Conservation (phyloP, 306 rosid genomes). For the Vachellia pachyceras region DNA sequence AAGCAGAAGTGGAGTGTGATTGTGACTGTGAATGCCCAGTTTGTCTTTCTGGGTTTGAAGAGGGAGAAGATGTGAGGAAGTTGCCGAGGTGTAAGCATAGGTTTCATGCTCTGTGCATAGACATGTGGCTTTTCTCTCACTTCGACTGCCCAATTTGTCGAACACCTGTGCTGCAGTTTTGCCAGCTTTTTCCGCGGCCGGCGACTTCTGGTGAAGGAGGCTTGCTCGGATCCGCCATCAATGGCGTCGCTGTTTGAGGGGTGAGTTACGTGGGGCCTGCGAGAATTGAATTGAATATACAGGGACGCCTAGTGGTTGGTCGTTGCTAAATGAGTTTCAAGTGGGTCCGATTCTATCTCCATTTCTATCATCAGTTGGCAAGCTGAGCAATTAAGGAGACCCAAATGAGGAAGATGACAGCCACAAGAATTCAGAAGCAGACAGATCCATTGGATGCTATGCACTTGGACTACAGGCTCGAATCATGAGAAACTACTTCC, state of each 20-base stretch:
- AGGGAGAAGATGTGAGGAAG: slow-evolving; percentile 82
- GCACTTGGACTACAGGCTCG: neutral
- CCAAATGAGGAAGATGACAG: neutral
- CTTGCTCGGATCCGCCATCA: neutral
- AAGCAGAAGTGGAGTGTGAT: slow-evolving; percentile 3
- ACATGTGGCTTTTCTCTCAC: slow-evolving; percentile 94
- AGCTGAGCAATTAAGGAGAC: neutral
- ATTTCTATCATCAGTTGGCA: neutral
- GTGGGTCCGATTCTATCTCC: neutral
- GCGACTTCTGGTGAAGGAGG: slow-evolving; percentile 32
- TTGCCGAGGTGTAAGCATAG: slow-evolving; percentile 78
- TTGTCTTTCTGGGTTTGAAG: slow-evolving; percentile 84
- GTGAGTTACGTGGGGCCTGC: neutral
- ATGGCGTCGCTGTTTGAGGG: neutral
- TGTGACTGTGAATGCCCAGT: slow-evolving; percentile 65
- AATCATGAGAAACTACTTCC: neutral
- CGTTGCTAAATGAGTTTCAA: neutral
- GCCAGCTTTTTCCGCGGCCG: slow-evolving; percentile 36
- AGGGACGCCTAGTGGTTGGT: neutral
- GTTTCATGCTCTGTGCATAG: slow-evolving; percentile 82
- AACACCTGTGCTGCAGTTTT: slow-evolving; percentile 48
- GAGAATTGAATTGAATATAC: neutral
- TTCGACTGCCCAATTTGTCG: slow-evolving; percentile 93
- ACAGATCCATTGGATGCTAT: neutral
- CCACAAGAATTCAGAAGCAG: neutral